Base-by-base conservation (phyloP, 2,329 filamentous ascomycete genomes). In the Colletotrichum acutatum region DNA sequence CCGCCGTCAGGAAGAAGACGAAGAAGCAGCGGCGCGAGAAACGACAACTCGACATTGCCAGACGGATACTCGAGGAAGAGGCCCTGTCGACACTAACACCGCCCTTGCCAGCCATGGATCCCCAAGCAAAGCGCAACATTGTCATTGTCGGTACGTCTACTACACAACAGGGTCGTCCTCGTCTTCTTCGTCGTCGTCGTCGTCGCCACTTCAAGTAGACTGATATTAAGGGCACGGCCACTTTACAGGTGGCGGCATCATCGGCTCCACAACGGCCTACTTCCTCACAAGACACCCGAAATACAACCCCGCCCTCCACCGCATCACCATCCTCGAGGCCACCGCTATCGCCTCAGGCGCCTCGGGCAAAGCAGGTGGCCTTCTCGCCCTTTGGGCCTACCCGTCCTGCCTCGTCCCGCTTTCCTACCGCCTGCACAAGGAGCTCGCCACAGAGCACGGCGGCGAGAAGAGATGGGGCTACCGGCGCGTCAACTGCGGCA, bases 381-480 rank as follows among this genome's bases (percentile, higher is more conserved):
- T 99, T 5, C 88, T 99, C 26, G 97, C 92, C 1, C 86, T 95
- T 19, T 98, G 96, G 95, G 97, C 96, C 0, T 98, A 98, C 79
- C 97, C 97, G 0, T 87, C 86, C 70, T 92, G 90, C 78, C 90
- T 98, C 52, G 96, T 98, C 0, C 94, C 94, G 0, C 86, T 98
- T 54, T 97, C 94, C 71, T 98, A 95, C 83, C 89, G 88, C 60
- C 86, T 98, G 19, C 97, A 98, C 79, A 89, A 90, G 42, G 91
- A 98, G 78, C 87, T 99, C 14, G 94, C 96, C n/a, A 89, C 91
- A 4, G 92, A 97, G 81, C 94, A 98, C 80, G 88, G 89, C 75
- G 97, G 97, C 1, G 89, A 89, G 30, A 86, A 92, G 68, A 86
- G 89, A 81, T 99, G 97, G 96, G 97, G 96, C 0, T 98, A 98